phyloP scores from a whole-genome alignment of 768 basidiomycete species.

The Termitomyces eurrhizus region DNA sequence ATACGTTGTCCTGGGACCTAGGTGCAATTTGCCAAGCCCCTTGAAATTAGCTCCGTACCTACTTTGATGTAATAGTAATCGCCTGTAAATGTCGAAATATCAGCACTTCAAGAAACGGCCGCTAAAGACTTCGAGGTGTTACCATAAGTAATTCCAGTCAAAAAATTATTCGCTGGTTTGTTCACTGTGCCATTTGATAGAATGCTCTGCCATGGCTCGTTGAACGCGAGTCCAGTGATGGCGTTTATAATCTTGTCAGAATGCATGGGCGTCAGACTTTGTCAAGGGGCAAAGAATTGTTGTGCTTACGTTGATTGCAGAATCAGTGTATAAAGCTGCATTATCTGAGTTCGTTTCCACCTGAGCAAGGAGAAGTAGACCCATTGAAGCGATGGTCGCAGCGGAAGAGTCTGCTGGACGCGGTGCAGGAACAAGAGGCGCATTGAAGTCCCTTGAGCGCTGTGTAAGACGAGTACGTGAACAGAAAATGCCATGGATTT shows the following conservation, averaged over 20 bases:
- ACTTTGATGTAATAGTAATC: slow-evolving; percentile 12
- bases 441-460: slow-evolving; percentile 64
- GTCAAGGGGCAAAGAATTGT: background rate
- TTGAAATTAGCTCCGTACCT: slow-evolving; percentile 6
- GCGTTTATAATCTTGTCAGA: slow-evolving; percentile 11
- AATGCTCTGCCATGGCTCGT: slow-evolving; percentile 20
- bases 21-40: slow-evolving; percentile 1
- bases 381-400: slow-evolving; percentile 59
- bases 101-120: background rate
- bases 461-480: background rate
- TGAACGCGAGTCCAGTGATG: slow-evolving; percentile 18
- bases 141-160: slow-evolving; percentile 32
- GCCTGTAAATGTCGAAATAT: background rate
- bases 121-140: background rate
- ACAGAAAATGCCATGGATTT: slow-evolving; percentile 7
- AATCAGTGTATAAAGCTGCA: slow-evolving; percentile 38
- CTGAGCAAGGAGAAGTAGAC: slow-evolving; percentile 53
- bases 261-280: background rate
- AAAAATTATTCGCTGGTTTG: slow-evolving; percentile 16
- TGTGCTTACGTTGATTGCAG: slow-evolving; percentile 42
- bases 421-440: slow-evolving; percentile 50
- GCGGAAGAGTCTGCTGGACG: slow-evolving; percentile 71
- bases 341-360: slow-evolving; percentile 31
- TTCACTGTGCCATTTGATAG: slow-evolving; percentile 21
- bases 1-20: background rate